Conservation (phyloP, 2,329 filamentous ascomycete species). For the Zymoseptoria crescenta region DNA sequence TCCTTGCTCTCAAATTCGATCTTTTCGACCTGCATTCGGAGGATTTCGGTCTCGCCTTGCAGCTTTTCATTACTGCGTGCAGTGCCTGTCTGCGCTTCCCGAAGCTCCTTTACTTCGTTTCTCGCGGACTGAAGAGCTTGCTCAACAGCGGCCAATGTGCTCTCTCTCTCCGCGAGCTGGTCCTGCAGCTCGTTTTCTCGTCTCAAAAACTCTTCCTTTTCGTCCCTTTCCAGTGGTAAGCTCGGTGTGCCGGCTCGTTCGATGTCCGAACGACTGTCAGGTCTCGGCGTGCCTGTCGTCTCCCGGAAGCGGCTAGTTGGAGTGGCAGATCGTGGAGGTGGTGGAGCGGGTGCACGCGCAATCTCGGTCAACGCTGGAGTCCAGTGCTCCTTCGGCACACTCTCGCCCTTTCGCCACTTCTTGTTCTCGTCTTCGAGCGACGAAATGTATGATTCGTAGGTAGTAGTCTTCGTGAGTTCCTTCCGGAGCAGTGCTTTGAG, state of each 20-base stretch:
- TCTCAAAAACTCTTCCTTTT: slow-evolving; percentile 89
- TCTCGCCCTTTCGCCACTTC: slow-evolving; percentile 79
- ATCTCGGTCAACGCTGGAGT: slow-evolving; percentile 53
- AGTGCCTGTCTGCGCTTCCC: slow-evolving; percentile 74
- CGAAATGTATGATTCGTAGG: slow-evolving; percentile 78
- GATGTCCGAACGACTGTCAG: slow-evolving; percentile 57
- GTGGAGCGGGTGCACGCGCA: slow-evolving; percentile 36
- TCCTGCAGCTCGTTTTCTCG: slow-evolving; percentile 97
- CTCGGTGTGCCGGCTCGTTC: slow-evolving; percentile 84
- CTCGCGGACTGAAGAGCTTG: slow-evolving; percentile 73
- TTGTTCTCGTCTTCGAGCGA: slow-evolving; percentile 78
- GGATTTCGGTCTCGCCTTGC: slow-evolving; percentile 76
- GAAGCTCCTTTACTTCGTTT: slow-evolving; percentile 76
- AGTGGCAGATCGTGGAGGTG: slow-evolving; percentile 51
- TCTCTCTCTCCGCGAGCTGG: slow-evolving; percentile 88
- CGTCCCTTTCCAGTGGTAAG: slow-evolving; percentile 85
- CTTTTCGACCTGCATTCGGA: slow-evolving; percentile 95
- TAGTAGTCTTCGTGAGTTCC: slow-evolving; percentile 79
- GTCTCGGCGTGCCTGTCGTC: slow-evolving; percentile 44
- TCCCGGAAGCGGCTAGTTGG: slow-evolving; percentile 48
- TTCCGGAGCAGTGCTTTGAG: slow-evolving; percentile 90
- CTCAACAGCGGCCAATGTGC: slow-evolving; percentile 68
- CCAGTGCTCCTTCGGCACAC: slow-evolving; percentile 85
- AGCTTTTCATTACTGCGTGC: slow-evolving; percentile 87
- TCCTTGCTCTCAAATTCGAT: slow-evolving; percentile 95